phyloP scores from a whole-genome alignment of 768 basidiomycete genomes.

The Mycena polygramma region DNA sequence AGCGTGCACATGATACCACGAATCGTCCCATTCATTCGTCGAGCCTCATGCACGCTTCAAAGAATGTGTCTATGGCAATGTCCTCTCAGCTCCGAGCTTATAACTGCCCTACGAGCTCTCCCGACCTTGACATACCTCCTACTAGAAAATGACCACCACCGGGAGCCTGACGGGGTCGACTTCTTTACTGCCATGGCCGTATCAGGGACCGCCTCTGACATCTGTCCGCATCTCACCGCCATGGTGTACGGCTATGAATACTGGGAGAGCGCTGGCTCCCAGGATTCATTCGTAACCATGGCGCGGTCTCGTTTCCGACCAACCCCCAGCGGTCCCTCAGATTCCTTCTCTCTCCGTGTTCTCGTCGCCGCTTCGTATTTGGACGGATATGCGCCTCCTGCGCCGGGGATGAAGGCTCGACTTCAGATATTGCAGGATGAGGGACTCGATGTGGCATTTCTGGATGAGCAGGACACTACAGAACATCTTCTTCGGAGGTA shows the following conservation, averaged over 20 bases:
- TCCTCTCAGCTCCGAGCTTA: background rate
- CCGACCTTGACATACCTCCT: background rate
- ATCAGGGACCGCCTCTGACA: background rate
- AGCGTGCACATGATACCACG: background rate
- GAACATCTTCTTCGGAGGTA: too few relatives aligned
- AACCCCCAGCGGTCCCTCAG: background rate
- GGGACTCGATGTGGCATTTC: too few relatives aligned
- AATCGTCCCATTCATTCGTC: background rate
- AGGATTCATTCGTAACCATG: slow-evolving; percentile 5
- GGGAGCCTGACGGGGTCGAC: background rate
- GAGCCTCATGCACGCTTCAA: background rate
- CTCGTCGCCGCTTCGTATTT: too few relatives aligned
- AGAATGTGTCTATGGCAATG: background rate
- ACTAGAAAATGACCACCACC: background rate
- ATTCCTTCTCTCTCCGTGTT: too few relatives aligned
- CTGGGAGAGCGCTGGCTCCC: too few relatives aligned
- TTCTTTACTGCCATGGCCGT: background rate
- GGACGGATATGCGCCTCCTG: too few relatives aligned
- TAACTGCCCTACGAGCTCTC: background rate
- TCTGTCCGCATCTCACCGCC: background rate
- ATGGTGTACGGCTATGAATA: background rate
- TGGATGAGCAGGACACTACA: too few relatives aligned
- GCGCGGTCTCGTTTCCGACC: background rate
- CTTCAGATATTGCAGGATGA: too few relatives aligned
- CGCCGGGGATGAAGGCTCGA: too few relatives aligned